A percentile compares a stretch with the other conserved stretches of the same genome.
Conservation (phyloP, 176 grass and related monocot genomes). For the Alopecurus myosuroides region DNA sequence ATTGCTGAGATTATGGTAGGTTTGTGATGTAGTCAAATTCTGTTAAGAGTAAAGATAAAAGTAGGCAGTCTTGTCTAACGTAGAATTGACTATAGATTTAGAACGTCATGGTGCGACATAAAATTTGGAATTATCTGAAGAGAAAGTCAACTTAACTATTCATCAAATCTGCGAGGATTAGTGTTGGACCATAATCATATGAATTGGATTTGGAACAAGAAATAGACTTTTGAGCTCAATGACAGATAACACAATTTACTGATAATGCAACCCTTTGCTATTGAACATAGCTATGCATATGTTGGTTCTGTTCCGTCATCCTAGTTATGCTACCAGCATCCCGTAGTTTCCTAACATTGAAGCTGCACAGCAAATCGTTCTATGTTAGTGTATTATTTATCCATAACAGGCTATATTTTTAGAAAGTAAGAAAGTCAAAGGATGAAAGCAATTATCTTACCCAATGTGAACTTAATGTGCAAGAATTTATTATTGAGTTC, state of each 20-base stretch:
- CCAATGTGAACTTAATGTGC: background rate
- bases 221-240: background rate
- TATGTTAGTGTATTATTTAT: background rate
- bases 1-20: background rate
- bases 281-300: background rate
- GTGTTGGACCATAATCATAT: background rate
- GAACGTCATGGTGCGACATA: background rate
- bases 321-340: background rate
- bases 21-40: background rate
- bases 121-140: background rate
- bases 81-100: background rate
- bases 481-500: background rate
- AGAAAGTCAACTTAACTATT: background rate
- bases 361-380: background rate
- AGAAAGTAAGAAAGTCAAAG: background rate
- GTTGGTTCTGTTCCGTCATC: background rate
- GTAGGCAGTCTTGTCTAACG: background rate
- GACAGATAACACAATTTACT: background rate
- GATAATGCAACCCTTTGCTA: background rate
- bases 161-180: background rate
- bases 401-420: background rate
- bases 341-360: background rate
- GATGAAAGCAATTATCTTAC: background rate
- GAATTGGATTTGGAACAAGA: background rate
- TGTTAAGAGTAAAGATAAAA: background rate